Percentiles rank a stretch among this genome's conserved stretches.
Conservation (phyloP, 2,329 filamentous ascomycete species). For the Sordariomycetes sp. region DNA sequence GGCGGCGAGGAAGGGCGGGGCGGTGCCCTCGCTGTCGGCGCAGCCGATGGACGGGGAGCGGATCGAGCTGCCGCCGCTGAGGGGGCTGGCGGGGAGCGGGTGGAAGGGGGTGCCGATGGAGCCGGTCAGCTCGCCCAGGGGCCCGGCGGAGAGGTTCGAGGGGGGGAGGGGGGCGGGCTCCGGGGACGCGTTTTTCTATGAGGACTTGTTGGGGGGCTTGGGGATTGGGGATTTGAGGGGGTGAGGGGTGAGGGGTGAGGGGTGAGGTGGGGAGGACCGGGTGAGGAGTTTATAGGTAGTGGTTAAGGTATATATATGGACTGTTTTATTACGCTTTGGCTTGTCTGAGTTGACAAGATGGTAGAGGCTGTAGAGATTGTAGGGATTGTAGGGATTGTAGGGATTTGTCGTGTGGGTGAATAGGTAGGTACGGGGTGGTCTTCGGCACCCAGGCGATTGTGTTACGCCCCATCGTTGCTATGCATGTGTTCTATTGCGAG, state of each 20-base stretch:
- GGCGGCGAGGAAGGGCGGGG: not conserved
- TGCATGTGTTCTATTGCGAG: not conserved
- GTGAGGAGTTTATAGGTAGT: no score
- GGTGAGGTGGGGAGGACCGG: not conserved
- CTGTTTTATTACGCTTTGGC: no score
- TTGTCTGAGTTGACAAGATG: no score
- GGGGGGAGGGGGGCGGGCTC: slow-evolving; percentile 5
- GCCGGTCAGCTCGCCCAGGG: slow-evolving; percentile 14
- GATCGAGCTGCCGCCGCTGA: slow-evolving; percentile 18
- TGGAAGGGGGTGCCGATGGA: slow-evolving; percentile 17
- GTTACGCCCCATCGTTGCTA: no score
- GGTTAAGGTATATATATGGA: no score
- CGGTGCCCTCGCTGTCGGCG: not conserved
- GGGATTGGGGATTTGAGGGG: not conserved
- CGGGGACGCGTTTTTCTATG: slow-evolving; percentile 13
- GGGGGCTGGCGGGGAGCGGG: slow-evolving; percentile 11
- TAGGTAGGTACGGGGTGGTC: no score
- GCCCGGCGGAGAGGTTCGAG: slow-evolving; percentile 15
- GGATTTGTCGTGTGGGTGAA: no score
- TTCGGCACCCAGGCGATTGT: no score
- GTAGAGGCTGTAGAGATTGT: no score
- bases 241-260: not conserved
- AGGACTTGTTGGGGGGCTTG: slow-evolving; percentile 12
- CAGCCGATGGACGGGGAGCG: not conserved
- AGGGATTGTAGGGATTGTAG: no score